Percentiles rank a stretch among this genome's conserved stretches.
Conservation (phyloP, 495 filamentous ascomycete species). For the Saxophila tyrrhenica region DNA sequence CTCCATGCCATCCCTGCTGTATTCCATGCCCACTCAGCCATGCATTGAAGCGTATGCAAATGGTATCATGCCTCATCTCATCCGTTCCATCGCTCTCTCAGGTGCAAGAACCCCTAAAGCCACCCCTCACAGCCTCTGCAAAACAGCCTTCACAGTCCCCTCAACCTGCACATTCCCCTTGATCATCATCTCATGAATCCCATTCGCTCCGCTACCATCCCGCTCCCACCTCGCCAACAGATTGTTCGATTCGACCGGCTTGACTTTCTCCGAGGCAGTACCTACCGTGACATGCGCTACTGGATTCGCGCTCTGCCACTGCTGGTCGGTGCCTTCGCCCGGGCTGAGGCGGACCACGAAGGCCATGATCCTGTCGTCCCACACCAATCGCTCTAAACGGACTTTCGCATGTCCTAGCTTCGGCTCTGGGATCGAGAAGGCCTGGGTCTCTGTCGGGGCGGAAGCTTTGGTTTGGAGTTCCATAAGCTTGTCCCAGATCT, state of each 20-base stretch:
- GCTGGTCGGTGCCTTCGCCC: slow-evolving; percentile 25
- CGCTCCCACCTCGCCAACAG: slow-evolving; percentile 59
- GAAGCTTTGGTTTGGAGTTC: slow-evolving; percentile 19
- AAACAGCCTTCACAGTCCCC: slow-evolving; percentile 30
- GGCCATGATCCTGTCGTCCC: slow-evolving; percentile 74
- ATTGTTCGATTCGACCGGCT: slow-evolving; percentile 89
- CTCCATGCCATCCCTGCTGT: no score
- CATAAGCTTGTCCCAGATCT: slow-evolving; percentile 62
- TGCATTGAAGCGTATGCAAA: background rate
- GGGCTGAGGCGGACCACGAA: slow-evolving; percentile 58
- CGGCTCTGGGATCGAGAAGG: slow-evolving; percentile 23
- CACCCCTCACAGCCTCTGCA: slow-evolving; percentile 13
- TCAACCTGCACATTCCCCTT: slow-evolving; percentile 30
- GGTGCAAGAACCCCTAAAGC: background rate
- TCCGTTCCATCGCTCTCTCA: no score
- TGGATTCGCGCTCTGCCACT: slow-evolving; percentile 61
- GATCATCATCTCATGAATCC: slow-evolving; percentile 31
- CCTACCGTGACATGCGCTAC: slow-evolving; percentile 87
- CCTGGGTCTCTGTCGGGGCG: background rate
- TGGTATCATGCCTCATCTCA: background rate
- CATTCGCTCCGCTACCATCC: slow-evolving; percentile 39
- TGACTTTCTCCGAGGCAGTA: slow-evolving; percentile 57
- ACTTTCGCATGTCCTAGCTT: slow-evolving; percentile 42
- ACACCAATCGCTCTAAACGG: slow-evolving; percentile 60
- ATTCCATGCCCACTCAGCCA: background rate